Evolutionary conservation across 1,139 yeast genomes (phyloP), one percentile per base, ranked within the genome.

Genomic region (Hemisphaericaspora xylanilytica): DNA sequence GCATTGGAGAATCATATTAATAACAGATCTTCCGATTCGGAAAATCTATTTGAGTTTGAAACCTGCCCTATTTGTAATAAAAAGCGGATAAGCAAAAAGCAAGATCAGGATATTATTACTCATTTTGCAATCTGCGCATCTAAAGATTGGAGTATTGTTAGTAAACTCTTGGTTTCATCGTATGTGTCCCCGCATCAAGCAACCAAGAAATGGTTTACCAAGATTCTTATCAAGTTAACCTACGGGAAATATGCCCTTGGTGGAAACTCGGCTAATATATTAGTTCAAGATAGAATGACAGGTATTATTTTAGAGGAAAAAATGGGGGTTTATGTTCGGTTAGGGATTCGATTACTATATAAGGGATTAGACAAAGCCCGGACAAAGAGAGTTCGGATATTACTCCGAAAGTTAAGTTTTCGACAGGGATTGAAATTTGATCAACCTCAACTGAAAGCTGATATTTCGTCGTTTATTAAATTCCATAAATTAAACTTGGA

Each of bases 301-400:
- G 98, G 98, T 0, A 76, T 85, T 36, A 79, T 92, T 13, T 65
- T 85, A 56, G 97, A 92, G 56, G 98, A 92, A 54, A 88, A 89
- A 52, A 92, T 92, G 86, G 84, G 92, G 39, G 80, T 86, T 2
- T 87, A 87, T 53, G 95, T 92, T 6, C 70, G 96, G 40, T 59
- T 92, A 26, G 98, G 97, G 0, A 90, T 92, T 38, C 65, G 97
- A 32, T 63, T 90, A 32, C 66, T 90, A 8, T 92, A 92, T 59
- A 81, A 86, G 51, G 92, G 96, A 1, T 67, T 83, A 37, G 72
- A 73, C 57, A 58, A 72, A 46, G 80, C 81, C 38, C 70, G 78
- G 52, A 65, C 78, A 43, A 71, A 70, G 47, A 65, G 77, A 47
- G 75, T 86, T 32, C 72, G 84, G 42, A 63, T 63, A 3, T 58